These are phyloP conservation scores for Chrysopogon serrulatus DNA, from an alignment of 176 grass and related monocot species.

Conservation along the genomic window DNA sequence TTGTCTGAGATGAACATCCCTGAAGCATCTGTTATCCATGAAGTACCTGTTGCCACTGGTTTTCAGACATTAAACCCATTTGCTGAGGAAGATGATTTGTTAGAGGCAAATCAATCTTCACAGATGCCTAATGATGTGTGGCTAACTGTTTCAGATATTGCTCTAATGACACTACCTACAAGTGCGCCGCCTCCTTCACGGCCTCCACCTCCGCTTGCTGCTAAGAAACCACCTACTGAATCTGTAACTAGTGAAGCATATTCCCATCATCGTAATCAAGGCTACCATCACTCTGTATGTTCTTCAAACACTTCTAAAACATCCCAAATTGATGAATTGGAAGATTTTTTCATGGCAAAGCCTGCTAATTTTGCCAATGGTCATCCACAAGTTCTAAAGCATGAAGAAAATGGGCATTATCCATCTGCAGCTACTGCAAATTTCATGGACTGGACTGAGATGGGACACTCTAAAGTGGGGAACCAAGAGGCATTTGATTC, in stretches of 20 bases:
- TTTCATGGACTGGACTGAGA: conserved; percentile 31
- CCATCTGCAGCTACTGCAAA: conserved; percentile 26
- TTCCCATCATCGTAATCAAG: conserved; percentile 16
- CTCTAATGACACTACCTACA: conserved; percentile 65
- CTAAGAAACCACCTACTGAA: conserved; percentile 20
- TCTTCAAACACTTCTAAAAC: conserved; percentile 27
- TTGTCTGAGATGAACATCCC: conserved; percentile 9
- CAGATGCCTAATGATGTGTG: conserved; percentile 45
- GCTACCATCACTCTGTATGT: conserved; percentile 31
- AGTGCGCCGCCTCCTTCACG: conserved; percentile 67
- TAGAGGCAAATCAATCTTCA: conserved; percentile 31
- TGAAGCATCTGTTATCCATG: conserved; percentile 25
- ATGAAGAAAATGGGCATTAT: conserved; percentile 38
- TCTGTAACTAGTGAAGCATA: conserved; percentile 13
- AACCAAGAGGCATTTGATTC: conserved; percentile 15
- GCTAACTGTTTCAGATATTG: conserved; percentile 73
- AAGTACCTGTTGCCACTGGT: conserved; percentile 1
- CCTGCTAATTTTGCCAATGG: conserved; percentile 36
- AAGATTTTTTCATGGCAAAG: conserved; percentile 53
- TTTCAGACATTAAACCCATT: conserved; percentile 30
- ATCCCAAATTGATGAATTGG: conserved; percentile 55
- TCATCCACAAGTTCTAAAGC: neutral
- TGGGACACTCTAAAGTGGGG: conserved; percentile 18
- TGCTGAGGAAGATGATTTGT: conserved; percentile 30
- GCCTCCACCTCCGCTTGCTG: conserved; percentile 47